Conservation (phyloP, 1,139 yeast genomes). For the Diutina pseudorugosa region DNA sequence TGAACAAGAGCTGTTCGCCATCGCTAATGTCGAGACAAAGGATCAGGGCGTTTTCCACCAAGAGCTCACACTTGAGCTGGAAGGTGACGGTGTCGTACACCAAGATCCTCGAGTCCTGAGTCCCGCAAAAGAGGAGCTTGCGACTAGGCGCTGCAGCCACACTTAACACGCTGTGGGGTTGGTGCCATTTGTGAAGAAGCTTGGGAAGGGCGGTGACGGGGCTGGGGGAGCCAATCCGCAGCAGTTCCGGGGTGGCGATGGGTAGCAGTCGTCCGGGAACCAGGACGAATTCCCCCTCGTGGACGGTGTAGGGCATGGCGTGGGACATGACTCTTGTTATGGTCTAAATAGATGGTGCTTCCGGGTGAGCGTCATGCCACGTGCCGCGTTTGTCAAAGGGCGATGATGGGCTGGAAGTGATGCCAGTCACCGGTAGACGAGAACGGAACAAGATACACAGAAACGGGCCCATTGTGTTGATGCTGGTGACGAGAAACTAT, state of each 20-base stretch:
- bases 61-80: conserved; percentile 27
- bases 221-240: background rate
- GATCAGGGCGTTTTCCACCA: conserved; percentile 63
- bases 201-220: background rate
- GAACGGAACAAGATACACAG: too few relatives aligned
- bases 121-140: conserved; percentile 72
- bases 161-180: conserved; percentile 64
- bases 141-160: conserved; percentile 53
- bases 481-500: too few relatives aligned
- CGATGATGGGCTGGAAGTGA: background rate
- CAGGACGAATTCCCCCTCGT: background rate
- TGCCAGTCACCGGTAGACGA: too few relatives aligned
- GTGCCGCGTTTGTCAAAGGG: background rate
- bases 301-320: background rate
- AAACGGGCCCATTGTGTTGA: too few relatives aligned
- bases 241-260: background rate
- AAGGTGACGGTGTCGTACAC: conserved; percentile 61
- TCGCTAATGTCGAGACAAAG: conserved; percentile 49
- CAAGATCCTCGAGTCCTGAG: conserved; percentile 76
- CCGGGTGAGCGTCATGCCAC: background rate
- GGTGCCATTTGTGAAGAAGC: conserved; percentile 64
- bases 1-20: conserved; percentile 54
- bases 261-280: conserved; percentile 1
- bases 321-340: background rate
- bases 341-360: background rate